Percentiles rank a stretch among this genome's conserved stretches.
Conservation (phyloP, 148 eudicot species). For the Camellia sinensis region DNA sequence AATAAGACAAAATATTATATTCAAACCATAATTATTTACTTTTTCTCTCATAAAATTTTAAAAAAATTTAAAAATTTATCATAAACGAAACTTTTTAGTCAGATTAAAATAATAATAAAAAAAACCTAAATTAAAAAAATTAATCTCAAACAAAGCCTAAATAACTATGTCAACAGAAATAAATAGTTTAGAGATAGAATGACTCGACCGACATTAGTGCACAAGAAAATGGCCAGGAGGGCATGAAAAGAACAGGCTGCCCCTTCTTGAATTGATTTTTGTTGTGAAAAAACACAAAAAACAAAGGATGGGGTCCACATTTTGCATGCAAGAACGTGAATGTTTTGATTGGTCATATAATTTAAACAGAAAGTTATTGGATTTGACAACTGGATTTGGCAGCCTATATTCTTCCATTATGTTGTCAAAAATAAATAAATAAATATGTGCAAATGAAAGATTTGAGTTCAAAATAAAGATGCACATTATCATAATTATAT, state of each 20-base stretch:
- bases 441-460: not conserved
- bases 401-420: not conserved
- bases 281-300: not conserved
- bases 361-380: not conserved
- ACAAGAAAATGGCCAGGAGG: slow-evolving; percentile 14
- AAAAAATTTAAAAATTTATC: no score
- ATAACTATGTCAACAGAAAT: no score
- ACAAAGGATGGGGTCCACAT: not conserved
- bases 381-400: not conserved
- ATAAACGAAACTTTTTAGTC: no score
- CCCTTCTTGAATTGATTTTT: not conserved
- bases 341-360: no score
- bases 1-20: no score
- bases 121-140: no score
- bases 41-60: no score
- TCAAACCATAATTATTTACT: no score
- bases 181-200: no score
- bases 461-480: not conserved
- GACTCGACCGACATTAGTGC: not conserved
- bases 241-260: slow-evolving; percentile 19
- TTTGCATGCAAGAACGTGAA: no score
- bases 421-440: not conserved
- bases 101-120: no score
- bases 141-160: no score
- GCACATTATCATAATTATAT: not conserved